Evolutionary conservation across 2,329 filamentous ascomycete species (phyloP).

Genomic region (Colletotrichum lindemuthianum): DNA sequence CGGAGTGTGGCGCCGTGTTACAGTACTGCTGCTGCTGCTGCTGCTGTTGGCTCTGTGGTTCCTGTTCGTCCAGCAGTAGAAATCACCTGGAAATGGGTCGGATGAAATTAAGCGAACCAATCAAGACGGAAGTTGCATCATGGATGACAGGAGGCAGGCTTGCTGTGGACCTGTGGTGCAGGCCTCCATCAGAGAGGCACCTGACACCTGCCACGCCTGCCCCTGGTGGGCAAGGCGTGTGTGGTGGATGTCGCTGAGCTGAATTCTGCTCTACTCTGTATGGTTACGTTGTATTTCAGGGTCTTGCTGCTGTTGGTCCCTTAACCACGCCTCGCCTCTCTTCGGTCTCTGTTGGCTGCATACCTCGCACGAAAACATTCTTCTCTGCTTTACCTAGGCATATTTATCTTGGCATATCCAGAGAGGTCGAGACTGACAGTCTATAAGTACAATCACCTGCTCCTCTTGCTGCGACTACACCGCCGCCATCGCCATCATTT

Average conservation of each 20-base stretch:
- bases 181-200: too few species aligned
- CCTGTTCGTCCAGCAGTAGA: too few species aligned
- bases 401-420: constrained; percentile 2
- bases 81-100: too few species aligned
- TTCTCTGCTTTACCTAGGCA: neutral
- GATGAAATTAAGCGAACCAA: too few species aligned
- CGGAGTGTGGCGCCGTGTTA: constrained; percentile 10
- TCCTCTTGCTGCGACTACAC: neutral
- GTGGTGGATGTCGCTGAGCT: too few species aligned
- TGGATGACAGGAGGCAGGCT: too few species aligned
- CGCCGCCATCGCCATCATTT: neutral
- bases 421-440: constrained; percentile 1
- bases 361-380: neutral
- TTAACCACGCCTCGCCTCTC: neutral
- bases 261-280: too few species aligned
- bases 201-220: too few species aligned
- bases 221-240: too few species aligned
- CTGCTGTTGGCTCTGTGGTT: too few species aligned
- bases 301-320: neutral
- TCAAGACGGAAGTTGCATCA: too few species aligned
- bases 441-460: constrained; percentile 11
- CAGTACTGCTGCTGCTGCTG: neutral
- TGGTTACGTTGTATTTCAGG: constrained; percentile 2
- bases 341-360: neutral
- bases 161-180: too few species aligned